phyloP scores from a whole-genome alignment of 768 basidiomycete genomes.

The Mycena metata region DNA sequence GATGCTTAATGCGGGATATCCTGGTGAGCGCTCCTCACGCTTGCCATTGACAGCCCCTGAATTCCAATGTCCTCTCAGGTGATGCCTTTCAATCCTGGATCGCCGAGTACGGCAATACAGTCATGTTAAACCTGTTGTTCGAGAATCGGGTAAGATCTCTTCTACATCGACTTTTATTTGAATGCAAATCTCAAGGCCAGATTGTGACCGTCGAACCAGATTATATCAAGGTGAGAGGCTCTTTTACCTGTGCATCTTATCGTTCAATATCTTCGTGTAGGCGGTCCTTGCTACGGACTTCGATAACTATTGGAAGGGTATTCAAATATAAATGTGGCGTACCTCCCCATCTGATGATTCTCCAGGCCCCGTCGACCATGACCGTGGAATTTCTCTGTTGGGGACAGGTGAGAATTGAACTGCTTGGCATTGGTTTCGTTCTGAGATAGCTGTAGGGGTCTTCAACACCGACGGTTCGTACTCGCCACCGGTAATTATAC shows the following conservation, averaged over 20 bases:
- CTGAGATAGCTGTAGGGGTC: constrained; percentile 38
- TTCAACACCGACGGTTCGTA: constrained; percentile 59
- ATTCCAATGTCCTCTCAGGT: background rate
- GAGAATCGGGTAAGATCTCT: constrained; percentile 43
- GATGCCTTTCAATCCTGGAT: constrained; percentile 10
- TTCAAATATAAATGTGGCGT: background rate
- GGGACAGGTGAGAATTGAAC: constrained; percentile 52
- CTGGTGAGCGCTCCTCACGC: constrained; percentile 3
- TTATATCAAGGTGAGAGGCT: constrained; percentile 50
- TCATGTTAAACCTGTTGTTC: constrained; percentile 40
- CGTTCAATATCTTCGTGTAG: constrained; percentile 37
- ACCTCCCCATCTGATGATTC: background rate
- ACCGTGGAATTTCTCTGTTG: constrained; percentile 36
- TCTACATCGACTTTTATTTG: background rate
- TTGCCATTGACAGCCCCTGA: background rate
- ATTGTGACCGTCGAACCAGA: constrained; percentile 55
- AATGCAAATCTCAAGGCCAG: constrained; percentile 36
- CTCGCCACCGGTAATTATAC: background rate
- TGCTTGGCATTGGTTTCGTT: background rate
- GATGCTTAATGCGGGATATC: constrained; percentile 18
- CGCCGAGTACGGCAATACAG: constrained; percentile 41
- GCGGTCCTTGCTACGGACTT: constrained; percentile 44
- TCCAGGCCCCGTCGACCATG: constrained; percentile 4
- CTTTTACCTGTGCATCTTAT: background rate
- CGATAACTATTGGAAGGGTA: constrained; percentile 35